Conservation (phyloP, 129 eudicot species). For the Daucus carota region DH1_v3.0 NC_030388.2:11141501-11142000, state of each 20-base stretch:
- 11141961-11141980: no score
- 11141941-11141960: neutral
- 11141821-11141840: no score
- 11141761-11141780: conserved; percentile 33
- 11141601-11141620: conserved; percentile 91
- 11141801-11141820: neutral
- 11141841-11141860: neutral
- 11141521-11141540: neutral
- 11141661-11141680: conserved; percentile 36
- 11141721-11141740: conserved; percentile 63
- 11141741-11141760: conserved; percentile 45
- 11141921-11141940: neutral
- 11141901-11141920: neutral
- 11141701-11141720: conserved; percentile 95
- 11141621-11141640: conserved; percentile 85
- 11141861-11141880: neutral
- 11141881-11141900: neutral
- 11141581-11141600: conserved; percentile 90
- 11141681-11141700: conserved; percentile 56
- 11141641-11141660: conserved; percentile 57
- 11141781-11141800: neutral
- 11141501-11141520: neutral
- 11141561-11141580: neutral
- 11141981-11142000: no score
- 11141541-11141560: neutral